Percentiles rank a stretch among this genome's conserved stretches.
Conservation (phyloP, 2,329 filamentous ascomycete species). For the Paecilomyces sp. region DNA sequence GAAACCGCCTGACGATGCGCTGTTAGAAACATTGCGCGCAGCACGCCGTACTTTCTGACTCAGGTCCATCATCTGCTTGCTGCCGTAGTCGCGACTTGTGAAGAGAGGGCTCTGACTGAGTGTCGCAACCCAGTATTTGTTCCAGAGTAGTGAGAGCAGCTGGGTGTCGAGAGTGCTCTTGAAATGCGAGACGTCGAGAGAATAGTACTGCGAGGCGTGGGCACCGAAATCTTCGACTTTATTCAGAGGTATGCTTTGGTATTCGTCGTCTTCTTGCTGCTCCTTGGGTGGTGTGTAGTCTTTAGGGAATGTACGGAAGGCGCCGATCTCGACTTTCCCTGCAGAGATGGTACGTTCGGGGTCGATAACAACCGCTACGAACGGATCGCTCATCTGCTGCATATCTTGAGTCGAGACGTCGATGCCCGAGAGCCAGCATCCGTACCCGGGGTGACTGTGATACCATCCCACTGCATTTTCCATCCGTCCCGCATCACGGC, state of each 20-base stretch:
- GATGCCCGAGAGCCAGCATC: constrained; percentile 95
- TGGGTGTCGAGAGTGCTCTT: constrained; percentile 86
- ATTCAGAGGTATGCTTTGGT: constrained; percentile 65
- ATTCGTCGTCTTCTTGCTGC: constrained; percentile 38
- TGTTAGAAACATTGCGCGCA: constrained; percentile 34
- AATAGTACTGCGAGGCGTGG: constrained; percentile 84
- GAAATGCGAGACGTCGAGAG: constrained; percentile 85
- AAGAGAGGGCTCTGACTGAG: constrained; percentile 84
- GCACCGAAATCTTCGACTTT: constrained; percentile 96
- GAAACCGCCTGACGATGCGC: constrained; percentile 19
- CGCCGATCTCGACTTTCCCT: constrained; percentile 94
- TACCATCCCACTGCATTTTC: constrained; percentile 99
- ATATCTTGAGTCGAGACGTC: constrained; percentile 82
- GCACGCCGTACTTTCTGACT: constrained; percentile 72
- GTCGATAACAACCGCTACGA: constrained; percentile 92
- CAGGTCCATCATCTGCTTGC: constrained; percentile 85
- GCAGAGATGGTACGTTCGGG: constrained; percentile 91
- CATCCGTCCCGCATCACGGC: constrained; percentile 66
- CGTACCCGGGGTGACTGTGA: constrained; percentile 94
- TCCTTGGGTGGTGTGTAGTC: constrained; percentile 55
- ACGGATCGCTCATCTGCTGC: constrained; percentile 88
- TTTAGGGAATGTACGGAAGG: constrained; percentile 84
- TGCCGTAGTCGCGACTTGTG: constrained; percentile 87
- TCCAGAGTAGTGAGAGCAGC: constrained; percentile 85
- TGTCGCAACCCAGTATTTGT: constrained; percentile 94